Conservation (phyloP, 1,284 basidiomycete genomes). For the Apiotrichum gamsii region DNA sequence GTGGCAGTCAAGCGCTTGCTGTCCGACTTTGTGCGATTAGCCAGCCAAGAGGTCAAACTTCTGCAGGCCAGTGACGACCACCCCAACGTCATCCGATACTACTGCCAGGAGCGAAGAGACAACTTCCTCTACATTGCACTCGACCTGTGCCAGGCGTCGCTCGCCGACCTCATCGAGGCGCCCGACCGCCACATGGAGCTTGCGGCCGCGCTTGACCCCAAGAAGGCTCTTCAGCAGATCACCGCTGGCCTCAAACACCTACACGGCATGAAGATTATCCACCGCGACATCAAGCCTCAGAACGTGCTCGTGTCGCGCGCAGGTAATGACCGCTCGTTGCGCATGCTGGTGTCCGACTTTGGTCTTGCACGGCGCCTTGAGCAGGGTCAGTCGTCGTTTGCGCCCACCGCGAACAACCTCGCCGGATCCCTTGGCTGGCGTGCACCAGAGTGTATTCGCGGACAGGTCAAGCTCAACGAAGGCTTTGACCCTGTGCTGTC, state of each 20-base stretch:
- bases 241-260: conserved; percentile 82
- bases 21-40: conserved; percentile 90
- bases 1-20: conserved; percentile 95
- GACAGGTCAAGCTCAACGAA: conserved; percentile 84
- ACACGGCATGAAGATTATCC: conserved; percentile 91
- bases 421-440: conserved; percentile 92
- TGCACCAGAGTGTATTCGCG: conserved; percentile 84
- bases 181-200: conserved; percentile 58
- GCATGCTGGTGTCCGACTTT: conserved; percentile 93
- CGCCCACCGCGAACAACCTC: conserved; percentile 61
- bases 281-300: conserved; percentile 97
- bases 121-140: conserved; percentile 97
- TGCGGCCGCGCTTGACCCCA: conserved; percentile 75
- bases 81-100: conserved; percentile 96
- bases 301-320: conserved; percentile 86
- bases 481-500: conserved; percentile 59
- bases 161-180: conserved; percentile 85
- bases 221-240: conserved; percentile 80
- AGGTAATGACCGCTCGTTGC: conserved; percentile 56
- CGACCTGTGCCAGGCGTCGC: conserved; percentile 89
- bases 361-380: conserved; percentile 89
- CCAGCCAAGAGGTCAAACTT: conserved; percentile 86
- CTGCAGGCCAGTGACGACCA: conserved; percentile 96
- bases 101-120: conserved; percentile 87
- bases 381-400: conserved; percentile 87